Base-by-base conservation (phyloP, 139 green algal genomes). In the Eudorina sp. region DNA sequence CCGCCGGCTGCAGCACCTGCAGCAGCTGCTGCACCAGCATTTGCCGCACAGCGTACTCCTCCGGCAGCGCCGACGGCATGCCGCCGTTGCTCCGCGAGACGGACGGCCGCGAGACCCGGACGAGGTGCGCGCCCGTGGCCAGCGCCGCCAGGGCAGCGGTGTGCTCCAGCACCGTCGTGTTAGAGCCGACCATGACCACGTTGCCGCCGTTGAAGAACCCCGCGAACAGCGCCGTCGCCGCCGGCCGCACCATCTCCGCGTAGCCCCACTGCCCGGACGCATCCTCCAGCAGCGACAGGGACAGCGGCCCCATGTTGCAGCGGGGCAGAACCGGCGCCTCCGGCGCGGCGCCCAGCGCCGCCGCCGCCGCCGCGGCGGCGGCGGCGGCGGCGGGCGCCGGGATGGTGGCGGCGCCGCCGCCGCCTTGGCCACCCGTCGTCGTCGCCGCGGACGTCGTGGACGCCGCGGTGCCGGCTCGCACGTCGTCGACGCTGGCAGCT, bases 181-280 rank as follows among this genome's bases (percentile, higher is more conserved):
- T 87, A 45, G 23, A 23, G 31, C 81, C 81, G 27, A 88, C 68
- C 48, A 88, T 38, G 38, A 48, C 46, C 8, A 88, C 68, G 68
- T 88, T 72, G 34, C 83, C 83, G 34, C 83, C 68, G 27, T 0
- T 46, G 38, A 88, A 88, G 83, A 73, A 88, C 31, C 83, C 83
- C 14, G 29, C 68, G 4, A 18, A 55, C 83, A 88, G 83, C 31
- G 68, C 83, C 0, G 83, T 68, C 18, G 81, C 81, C 21, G 60
- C 62, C 36, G 81, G 81, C 31, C 81, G 81, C 31, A 81, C 83
- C 29, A 81, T 72, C 68, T 88, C 83, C 2, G 21, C 9, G 48
- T 80, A 80, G 36, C 83, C 83, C 83, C 83, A 88, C n/a, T 88
- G 68, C 51, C 38, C 68, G 0, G 23, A 48, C 14, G 58, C 38